Evolutionary conservation across 1,284 basidiomycete genomes (phyloP).

Genomic region (Athelia sp.): DNA sequence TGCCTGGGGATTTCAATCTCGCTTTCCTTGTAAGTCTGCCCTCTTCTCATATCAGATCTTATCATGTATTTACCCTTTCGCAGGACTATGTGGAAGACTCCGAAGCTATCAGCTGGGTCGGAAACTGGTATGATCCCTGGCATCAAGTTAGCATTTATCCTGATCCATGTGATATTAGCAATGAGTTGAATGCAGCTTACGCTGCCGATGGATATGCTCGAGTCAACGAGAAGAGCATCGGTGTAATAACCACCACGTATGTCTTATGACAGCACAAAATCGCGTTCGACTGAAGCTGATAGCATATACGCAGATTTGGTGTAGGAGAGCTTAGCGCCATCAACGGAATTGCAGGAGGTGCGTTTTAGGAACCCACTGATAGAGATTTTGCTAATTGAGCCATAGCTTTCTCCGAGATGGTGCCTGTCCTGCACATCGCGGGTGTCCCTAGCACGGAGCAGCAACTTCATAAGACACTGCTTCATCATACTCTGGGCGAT

Average conservation of each 20-base stretch:
- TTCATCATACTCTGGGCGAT: constrained; percentile 88
- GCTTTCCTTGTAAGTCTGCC: constrained; percentile 54
- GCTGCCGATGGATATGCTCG: constrained; percentile 95
- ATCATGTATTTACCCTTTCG: background rate
- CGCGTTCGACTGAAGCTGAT: constrained; percentile 3
- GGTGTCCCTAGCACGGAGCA: constrained; percentile 79
- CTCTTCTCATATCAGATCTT: background rate
- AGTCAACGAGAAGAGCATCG: constrained; percentile 69
- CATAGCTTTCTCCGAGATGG: constrained; percentile 79
- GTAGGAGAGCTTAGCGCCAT: constrained; percentile 87
- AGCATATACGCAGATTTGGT: constrained; percentile 62
- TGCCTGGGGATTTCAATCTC: constrained; percentile 93
- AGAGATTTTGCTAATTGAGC: constrained; percentile 3
- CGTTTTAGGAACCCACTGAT: constrained; percentile 4
- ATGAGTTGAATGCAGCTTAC: constrained; percentile 85
- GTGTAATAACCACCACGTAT: constrained; percentile 75
- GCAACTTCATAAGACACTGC: constrained; percentile 63
- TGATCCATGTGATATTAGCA: constrained; percentile 36
- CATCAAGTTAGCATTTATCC: background rate
- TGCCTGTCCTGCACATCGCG: constrained; percentile 90
- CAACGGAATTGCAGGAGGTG: constrained; percentile 74
- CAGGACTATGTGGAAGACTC: constrained; percentile 84
- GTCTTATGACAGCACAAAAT: constrained; percentile 10
- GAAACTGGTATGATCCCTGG: constrained; percentile 69
- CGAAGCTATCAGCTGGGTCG: constrained; percentile 80